Evolutionary conservation across 345 rosid genomes (phyloP), one percentile per base, ranked within the genome.

Genomic region (Citrus medica): DNA sequence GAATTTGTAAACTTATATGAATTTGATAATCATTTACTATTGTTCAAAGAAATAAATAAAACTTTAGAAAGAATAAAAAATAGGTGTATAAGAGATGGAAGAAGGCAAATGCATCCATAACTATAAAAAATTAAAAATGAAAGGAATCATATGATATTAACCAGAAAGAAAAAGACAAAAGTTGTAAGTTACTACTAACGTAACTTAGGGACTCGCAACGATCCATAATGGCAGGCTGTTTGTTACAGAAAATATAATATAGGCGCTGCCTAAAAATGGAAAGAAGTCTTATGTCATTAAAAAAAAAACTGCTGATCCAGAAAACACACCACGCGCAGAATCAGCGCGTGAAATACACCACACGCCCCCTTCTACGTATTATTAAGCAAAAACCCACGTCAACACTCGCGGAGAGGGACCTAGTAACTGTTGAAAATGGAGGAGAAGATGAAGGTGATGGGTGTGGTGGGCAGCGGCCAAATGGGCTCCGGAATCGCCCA

Each of bases 401-500:
- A 0, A 10, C 32, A 3, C 78, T 51, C 51, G 33, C 32, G 21
- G 7, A 28, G 28, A 10, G n/a, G 3, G 10, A 5, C 22, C n/a
- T 33, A 1, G 69, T 30, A 51, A 16, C 25, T 16, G 40, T 17
- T 19, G 40, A 70, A 75, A 9, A 87, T 82, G 25, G 25, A 8
- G 95, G 87, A 71, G 40, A 88, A 85, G 82, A 79, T 81, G 5
- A 87, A 87, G 88, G 76, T 75, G 46, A 82, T 95, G 3, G 98
- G 89, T 38, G 97, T 92, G 76, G 85, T 95, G 8, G 97, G 98
- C 46, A 80, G 92, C 80, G 98, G 99, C 40, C 99, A 93, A 67
- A 95, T 93, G 98, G 98, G 98, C n/a, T 93, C 94, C 2, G 99
- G 99, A 10, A 93, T 95, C 63, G 99, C 99, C 33, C 98, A 92